Base-by-base conservation (phyloP, 2,329 filamentous ascomycete genomes). In the Penicillium psychrosexuale region DNA sequence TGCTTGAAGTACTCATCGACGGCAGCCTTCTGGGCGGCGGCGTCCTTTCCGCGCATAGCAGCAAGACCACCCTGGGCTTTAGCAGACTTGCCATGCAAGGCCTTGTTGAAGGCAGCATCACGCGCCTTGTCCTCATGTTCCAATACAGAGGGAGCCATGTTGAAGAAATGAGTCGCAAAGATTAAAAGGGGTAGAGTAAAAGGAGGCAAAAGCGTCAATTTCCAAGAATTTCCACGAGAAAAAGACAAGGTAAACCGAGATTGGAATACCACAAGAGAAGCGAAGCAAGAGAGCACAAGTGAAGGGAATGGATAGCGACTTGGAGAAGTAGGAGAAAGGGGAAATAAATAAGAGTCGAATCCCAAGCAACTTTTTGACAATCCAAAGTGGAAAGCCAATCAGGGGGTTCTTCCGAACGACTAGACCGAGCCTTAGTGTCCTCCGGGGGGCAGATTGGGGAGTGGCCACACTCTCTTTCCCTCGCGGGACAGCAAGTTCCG, bases 1-100 rank as follows among this genome's bases (percentile, higher is more conserved):
- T 96, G 91, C 82, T 95, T 95, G 80, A 96, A 96, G 78, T 96
- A 96, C 74, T 95, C 90, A 70, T 94, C 89, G 28, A 92, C 84
- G 44, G 91, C 91, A 49, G 87, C 87, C 72, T 91, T 84, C 71
- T 95, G 89, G 8, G 91, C 90, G 30, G 79, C 78, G 69, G 81
- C 79, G 74, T 94, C 87, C 80, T 99, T 99, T 72, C 82, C 81
- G 69, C 96, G 80, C 86, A 97, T 92, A 51, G 93, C 90, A 65
- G 84, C 79, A 66, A 97, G 83, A 64, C 90, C 90, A 69, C 88
- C 89, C 53, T 81, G 77, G 42, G 84, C 84, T 70, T 86, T 76
- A 47, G 90, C 80, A 51, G 90, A 91, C 60, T 82, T 80, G 64
- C 83, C 90, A 76, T 97, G 92, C 80, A 96, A 81, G 63, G 85